These are phyloP conservation scores for Aethionema arabicum DNA, from an alignment of 345 rosid genomes.

Conservation along the genomic window DNA sequence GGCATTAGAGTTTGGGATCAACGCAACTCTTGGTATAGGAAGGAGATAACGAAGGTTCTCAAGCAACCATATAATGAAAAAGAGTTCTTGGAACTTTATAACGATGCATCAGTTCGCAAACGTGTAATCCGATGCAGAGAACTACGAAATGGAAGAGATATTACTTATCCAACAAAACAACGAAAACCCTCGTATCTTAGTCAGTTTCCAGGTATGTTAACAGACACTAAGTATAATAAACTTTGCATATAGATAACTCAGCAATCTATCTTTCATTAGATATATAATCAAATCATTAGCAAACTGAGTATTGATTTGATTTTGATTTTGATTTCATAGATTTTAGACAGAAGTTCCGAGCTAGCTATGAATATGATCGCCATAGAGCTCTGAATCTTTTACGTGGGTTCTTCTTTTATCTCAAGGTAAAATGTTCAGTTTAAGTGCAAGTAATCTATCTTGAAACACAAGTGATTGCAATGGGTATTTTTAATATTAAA, in stretches of 20 bases:
- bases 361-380: constrained; percentile 16
- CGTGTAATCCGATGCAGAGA: constrained; percentile 4
- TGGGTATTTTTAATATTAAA: no score
- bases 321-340: constrained; percentile 24
- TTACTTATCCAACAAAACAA: not conserved
- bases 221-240: not conserved
- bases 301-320: constrained; percentile 7
- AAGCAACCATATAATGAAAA: constrained; percentile 43
- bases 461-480: constrained; percentile 3
- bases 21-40: constrained; percentile 42
- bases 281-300: no score
- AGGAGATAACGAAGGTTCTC: constrained; percentile 43
- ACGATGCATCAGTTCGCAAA: constrained; percentile 29
- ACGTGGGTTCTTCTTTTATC: constrained; percentile 74
- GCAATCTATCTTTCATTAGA: constrained; percentile 9
- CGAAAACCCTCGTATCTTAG: constrained; percentile 56
- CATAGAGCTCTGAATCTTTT: constrained; percentile 50
- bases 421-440: constrained; percentile 47
- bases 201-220: constrained; percentile 39
- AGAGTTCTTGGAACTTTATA: constrained; percentile 43
- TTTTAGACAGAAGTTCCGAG: constrained; percentile 24
- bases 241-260: constrained; percentile 11
- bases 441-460: not conserved
- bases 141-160: constrained; percentile 39
- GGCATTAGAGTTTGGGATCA: constrained; percentile 28